Evolutionary conservation across 768 basidiomycete species (phyloP), one percentile per base, ranked within the genome.

Genomic region (Pholiota molesta): DNA sequence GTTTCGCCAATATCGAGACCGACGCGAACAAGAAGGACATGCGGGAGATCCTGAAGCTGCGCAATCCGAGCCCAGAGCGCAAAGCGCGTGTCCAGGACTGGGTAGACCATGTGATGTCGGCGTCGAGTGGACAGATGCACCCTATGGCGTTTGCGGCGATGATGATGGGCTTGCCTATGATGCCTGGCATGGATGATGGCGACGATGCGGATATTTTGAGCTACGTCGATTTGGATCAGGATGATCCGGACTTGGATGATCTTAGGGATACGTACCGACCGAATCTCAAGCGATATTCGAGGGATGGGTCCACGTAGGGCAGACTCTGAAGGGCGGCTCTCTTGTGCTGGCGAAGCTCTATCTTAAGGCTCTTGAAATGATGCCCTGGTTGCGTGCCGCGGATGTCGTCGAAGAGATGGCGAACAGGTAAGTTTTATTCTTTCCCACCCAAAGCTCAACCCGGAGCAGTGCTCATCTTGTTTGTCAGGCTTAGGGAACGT

Each of bases 131-230:
- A 0, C 61, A 74, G 1, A 55, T 82, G 33, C 76, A 83, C 61
- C 85, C 86, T 2, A 79, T 88, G 78, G 81, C 86, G 2, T 81
- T 89, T 56, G 86, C 88, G 0, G 86, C 87, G 16, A 82, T 88
- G 80, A 82, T 90, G 79, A 84, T 87, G 71, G 77, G 78, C 1
- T 62, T 79, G 2, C 77, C 77, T 2, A 49, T 77, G 54, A 55
- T 69, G 3, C 72, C 68, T 14, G 69, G 76, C 0, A 49, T 77
- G 68, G 62, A 72, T 47, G 72, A 72, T 29, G 72, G 69, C 3
- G 81, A 83, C 11, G 81, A 83, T 8, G 78, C 74, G 8, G 87
- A 89, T 59, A 70, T 83, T 39, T 62, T 85, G 7, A 79, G 78
- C 10, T 83, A 80, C 64, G 72, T 86, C 14, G 86, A 87, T 55